Percentiles rank a stretch among this genome's conserved stretches.
phyloP scores from a whole-genome alignment of 257 asterid genomes.

The Striga asiatica region DNA sequence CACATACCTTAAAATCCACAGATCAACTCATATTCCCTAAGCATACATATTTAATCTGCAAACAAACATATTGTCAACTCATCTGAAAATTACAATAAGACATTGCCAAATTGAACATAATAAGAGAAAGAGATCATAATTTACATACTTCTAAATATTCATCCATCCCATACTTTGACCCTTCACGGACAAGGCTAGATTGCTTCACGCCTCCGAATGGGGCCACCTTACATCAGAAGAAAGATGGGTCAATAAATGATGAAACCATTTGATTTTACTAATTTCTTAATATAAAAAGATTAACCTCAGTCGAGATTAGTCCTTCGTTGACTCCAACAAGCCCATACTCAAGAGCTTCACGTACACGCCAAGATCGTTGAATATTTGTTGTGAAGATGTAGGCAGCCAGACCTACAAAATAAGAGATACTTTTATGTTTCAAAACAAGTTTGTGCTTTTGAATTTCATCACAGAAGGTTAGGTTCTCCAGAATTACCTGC shows the following conservation, averaged over 20 bases:
- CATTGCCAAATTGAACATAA: not conserved
- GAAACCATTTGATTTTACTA: too few species aligned
- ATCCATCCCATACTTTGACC: constrained; percentile 93
- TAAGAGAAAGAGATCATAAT: not conserved
- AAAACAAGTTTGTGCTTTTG: not conserved
- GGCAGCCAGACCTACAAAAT: constrained; percentile 76
- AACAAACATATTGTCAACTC: not conserved
- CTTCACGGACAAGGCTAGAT: constrained; percentile 97
- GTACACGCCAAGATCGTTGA: constrained; percentile 84
- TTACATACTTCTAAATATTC: constrained; percentile 72
- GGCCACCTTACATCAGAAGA: constrained; percentile 45
- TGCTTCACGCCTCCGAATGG: constrained; percentile 96
- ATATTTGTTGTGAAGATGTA: constrained; percentile 66
- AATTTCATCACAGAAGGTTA: constrained; percentile 4
- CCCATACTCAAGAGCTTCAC: constrained; percentile 97
- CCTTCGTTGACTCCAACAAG: constrained; percentile 98
- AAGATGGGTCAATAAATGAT: constrained; percentile 4
- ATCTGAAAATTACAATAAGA: not conserved
- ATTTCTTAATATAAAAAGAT: too few species aligned
- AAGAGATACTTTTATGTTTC: not conserved
- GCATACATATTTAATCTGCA: constrained; percentile 67
- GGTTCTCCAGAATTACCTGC: constrained; percentile 41
- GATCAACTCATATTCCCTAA: constrained; percentile 58
- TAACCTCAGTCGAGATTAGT: constrained; percentile 84
- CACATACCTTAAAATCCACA: constrained; percentile 6